These are phyloP conservation scores for Jamesozyma lodderae DNA, from an alignment of 805 yeast genomes.

Conservation along the genomic window DNA sequence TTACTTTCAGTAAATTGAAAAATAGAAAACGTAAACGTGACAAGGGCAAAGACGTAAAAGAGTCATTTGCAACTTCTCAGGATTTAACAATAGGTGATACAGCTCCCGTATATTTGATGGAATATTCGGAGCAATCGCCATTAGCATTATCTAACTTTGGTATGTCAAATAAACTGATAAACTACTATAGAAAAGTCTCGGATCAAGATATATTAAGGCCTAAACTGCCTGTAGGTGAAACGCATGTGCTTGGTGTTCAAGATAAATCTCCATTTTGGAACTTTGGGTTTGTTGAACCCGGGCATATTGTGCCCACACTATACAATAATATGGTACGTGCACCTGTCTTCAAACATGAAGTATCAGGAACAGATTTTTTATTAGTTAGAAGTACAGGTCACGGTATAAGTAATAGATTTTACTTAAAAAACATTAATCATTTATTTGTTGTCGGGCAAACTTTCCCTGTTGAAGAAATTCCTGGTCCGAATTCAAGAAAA, in stretches of 20 bases:
- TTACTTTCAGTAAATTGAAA: constrained; percentile 69
- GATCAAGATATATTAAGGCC: constrained; percentile 83
- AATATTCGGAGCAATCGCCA: constrained; percentile 87
- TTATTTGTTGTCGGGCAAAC: constrained; percentile 85
- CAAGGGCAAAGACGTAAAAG: constrained; percentile 70
- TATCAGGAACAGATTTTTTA: constrained; percentile 69
- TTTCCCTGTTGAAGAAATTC: constrained; percentile 88
- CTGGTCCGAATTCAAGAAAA: constrained; percentile 95
- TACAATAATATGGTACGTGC: constrained; percentile 90
- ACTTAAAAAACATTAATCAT: constrained; percentile 57
- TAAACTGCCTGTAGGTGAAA: constrained; percentile 82
- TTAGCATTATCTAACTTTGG: constrained; percentile 78
- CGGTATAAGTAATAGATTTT: constrained; percentile 63
- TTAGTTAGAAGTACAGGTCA: constrained; percentile 73
- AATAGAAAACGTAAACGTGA: constrained; percentile 81
- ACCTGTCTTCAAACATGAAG: constrained; percentile 84
- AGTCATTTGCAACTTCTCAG: constrained; percentile 57
- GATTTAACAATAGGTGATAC: constrained; percentile 82
- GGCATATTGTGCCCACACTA: constrained; percentile 85
- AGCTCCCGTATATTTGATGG: constrained; percentile 67
- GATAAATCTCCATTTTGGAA: constrained; percentile 98
- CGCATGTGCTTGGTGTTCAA: constrained; percentile 90
- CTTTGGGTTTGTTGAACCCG: constrained; percentile 92
- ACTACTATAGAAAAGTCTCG: constrained; percentile 77
- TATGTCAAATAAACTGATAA: constrained; percentile 89